Evolutionary conservation across 1,284 basidiomycete species (phyloP).

Genomic region (Leccinum pallidistipes): DNA sequence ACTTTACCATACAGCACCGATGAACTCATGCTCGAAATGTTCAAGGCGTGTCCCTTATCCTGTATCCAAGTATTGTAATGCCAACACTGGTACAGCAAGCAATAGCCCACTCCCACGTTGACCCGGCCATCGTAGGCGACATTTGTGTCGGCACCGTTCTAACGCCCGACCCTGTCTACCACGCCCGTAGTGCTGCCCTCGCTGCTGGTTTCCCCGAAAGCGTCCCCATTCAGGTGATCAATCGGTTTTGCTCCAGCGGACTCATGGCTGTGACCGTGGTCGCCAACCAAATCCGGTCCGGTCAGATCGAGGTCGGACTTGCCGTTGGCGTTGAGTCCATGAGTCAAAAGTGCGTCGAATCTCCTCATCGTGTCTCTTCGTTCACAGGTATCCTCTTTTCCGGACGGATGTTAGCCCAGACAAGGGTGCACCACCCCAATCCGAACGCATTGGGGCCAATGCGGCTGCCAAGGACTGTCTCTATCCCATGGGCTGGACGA

Average conservation of each 20-base stretch:
- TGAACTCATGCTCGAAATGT: conserved; percentile 76
- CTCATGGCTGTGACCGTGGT: conserved; percentile 74
- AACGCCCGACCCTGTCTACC: conserved; percentile 59
- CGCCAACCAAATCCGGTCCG: conserved; percentile 77
- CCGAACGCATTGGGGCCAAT: conserved; percentile 56
- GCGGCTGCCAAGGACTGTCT: conserved; percentile 56
- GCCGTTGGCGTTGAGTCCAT: conserved; percentile 87
- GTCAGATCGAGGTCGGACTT: conserved; percentile 84
- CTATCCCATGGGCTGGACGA: conserved; percentile 87
- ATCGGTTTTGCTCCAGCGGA: conserved; percentile 80
- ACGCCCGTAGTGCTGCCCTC: conserved; percentile 72
- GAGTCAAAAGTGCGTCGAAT: conserved; percentile 61
- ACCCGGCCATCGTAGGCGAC: conserved; percentile 73
- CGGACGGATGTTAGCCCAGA: conserved; percentile 51
- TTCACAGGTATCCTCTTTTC: background rate
- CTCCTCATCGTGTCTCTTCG: background rate
- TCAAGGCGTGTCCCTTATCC: conserved; percentile 52
- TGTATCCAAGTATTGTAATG: background rate
- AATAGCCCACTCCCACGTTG: conserved; percentile 59
- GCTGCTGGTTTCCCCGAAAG: conserved; percentile 81
- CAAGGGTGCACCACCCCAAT: conserved; percentile 58
- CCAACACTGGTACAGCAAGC: conserved; percentile 46
- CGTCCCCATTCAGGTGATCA: conserved; percentile 74
- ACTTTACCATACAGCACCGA: conserved; percentile 52
- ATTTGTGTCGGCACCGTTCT: conserved; percentile 77